phyloP scores from a whole-genome alignment of 306 rosid species.

The Ammopiptanthus mongolicus region DNA sequence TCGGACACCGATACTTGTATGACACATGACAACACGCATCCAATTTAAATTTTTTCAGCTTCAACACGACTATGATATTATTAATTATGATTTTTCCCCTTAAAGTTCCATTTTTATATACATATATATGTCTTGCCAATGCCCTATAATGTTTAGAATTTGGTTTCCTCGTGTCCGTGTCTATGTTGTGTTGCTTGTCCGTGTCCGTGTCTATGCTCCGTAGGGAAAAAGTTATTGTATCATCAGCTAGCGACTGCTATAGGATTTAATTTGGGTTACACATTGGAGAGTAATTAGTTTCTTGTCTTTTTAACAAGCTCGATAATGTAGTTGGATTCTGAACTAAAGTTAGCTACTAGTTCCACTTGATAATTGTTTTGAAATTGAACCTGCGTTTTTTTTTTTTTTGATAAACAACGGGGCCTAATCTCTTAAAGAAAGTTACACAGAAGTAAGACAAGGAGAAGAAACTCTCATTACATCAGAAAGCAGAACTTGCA shows the following conservation, averaged over 20 bases:
- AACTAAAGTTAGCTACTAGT: not conserved
- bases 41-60: too few species aligned
- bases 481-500: too few species aligned
- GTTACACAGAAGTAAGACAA: too few species aligned
- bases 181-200: not conserved
- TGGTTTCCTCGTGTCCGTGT: not conserved
- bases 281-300: not conserved
- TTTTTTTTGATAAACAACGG: too few species aligned
- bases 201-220: not conserved
- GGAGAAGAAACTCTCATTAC: too few species aligned
- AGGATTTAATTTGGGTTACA: not conserved
- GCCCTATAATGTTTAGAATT: not conserved
- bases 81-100: too few species aligned
- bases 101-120: too few species aligned
- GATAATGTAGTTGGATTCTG: not conserved
- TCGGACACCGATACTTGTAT: not conserved
- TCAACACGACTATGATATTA: too few species aligned
- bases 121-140: too few species aligned
- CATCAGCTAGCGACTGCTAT: not conserved
- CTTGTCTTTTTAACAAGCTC: not conserved
- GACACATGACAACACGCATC: not conserved
- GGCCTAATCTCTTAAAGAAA: too few species aligned
- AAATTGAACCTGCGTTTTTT: not conserved
- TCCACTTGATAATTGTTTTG: not conserved
- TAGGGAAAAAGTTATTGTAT: not conserved